These are phyloP conservation scores for Entonaema liquescens DNA, from an alignment of 495 filamentous ascomycete species.

Conservation along the genomic window DNA sequence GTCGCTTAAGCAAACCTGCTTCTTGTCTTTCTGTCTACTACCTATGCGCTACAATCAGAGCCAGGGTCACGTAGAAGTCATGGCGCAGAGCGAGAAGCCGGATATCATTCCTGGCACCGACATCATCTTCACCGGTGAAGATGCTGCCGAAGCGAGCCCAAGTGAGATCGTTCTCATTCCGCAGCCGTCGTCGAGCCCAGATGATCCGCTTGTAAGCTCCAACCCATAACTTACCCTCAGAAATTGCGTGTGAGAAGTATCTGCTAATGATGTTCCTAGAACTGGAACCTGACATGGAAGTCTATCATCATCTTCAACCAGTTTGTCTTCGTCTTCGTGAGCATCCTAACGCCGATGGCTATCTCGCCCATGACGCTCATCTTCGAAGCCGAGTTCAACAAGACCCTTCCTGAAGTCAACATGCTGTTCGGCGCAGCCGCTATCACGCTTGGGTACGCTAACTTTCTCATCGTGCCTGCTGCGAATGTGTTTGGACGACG, in stretches of 20 bases:
- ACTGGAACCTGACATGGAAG: constrained; percentile 54
- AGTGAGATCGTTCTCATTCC: constrained; percentile 59
- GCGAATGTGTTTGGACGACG: constrained; percentile 66
- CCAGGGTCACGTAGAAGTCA: constrained; percentile 1
- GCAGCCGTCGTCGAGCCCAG: constrained; percentile 59
- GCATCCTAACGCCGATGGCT: constrained; percentile 67
- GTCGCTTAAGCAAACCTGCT: neutral
- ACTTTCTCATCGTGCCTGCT: constrained; percentile 71
- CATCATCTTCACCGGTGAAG: constrained; percentile 33
- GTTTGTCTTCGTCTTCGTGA: constrained; percentile 62
- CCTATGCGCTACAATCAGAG: neutral
- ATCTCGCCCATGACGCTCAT: constrained; percentile 66
- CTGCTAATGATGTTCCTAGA: constrained; percentile 31
- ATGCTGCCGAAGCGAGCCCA: neutral
- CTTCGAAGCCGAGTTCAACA: constrained; percentile 64
- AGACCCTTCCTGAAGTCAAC: constrained; percentile 59
- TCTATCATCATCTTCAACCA: constrained; percentile 56
- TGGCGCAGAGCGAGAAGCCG: constrained; percentile 22
- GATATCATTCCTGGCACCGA: constrained; percentile 44
- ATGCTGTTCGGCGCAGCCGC: constrained; percentile 67
- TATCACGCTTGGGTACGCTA: constrained; percentile 69
- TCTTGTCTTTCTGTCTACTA: neutral
- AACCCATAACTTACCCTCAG: too few species aligned
- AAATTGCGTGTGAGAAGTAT: too few species aligned
- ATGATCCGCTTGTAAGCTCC: constrained; percentile 57